Conservation (phyloP, 2,329 filamentous ascomycete species). For the Thyridium curvatum region DNA sequence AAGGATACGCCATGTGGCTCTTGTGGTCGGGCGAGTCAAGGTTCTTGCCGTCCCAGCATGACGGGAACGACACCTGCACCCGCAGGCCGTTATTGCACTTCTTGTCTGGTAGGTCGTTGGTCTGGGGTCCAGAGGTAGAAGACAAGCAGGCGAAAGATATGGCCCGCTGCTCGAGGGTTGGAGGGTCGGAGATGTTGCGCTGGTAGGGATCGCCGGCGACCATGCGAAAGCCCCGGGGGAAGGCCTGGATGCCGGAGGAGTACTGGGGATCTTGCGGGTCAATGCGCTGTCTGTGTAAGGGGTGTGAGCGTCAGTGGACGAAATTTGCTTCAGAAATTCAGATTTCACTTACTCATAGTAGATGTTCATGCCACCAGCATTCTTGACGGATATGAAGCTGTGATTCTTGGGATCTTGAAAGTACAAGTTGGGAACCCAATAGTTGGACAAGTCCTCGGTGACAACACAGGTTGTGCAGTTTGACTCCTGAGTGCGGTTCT, state of each 20-base stretch:
- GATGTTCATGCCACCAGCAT: conserved; percentile 1
- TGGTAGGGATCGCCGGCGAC: conserved; percentile 1
- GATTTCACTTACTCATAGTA: conserved; percentile 1
- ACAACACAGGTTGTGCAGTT: conserved; percentile 32
- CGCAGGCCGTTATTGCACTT: conserved; percentile 17
- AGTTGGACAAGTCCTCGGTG: conserved; percentile 28
- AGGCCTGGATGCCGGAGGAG: conserved; percentile 1
- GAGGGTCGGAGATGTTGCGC: neutral
- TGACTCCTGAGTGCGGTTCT: conserved; percentile 15
- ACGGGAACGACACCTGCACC: conserved; percentile 10
- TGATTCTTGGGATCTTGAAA: conserved; percentile 1
- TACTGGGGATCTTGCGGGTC: neutral
- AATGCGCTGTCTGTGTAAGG: neutral
- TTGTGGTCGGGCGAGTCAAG: conserved; percentile 11
- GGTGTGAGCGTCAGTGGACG: too few species aligned
- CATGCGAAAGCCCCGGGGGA: conserved; percentile 3
- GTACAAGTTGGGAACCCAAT: conserved; percentile 15
- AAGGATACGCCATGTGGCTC: conserved; percentile 40
- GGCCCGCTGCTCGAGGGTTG: neutral
- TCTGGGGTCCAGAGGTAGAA: too few species aligned
- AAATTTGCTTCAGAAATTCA: too few species aligned
- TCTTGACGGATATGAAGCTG: conserved; percentile 1
- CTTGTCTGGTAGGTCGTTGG: too few species aligned
- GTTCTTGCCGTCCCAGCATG: conserved; percentile 12
- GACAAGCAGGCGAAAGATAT: conserved; percentile 15